Percentiles rank a stretch among this genome's conserved stretches.
phyloP scores from a whole-genome alignment of 1,284 basidiomycete genomes.

The Ganoderma resinaceum region DNA sequence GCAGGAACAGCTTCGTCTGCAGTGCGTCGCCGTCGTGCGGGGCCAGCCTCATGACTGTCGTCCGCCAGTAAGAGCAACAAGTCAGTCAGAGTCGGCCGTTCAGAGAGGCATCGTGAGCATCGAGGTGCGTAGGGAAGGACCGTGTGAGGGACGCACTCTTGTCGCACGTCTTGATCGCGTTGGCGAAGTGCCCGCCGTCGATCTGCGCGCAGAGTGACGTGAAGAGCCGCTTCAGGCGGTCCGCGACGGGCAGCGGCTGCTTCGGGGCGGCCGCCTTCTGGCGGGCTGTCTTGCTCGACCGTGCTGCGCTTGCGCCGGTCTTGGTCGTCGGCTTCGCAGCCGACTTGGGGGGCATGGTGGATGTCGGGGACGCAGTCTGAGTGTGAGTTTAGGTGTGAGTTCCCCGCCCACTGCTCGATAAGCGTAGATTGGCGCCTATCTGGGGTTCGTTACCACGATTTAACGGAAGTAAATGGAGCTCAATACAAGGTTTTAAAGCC shows the following conservation, averaged over 20 bases:
- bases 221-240: constrained; percentile 76
- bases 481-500: too few relatives aligned
- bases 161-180: constrained; percentile 88
- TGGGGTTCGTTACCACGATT: background rate
- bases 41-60: constrained; percentile 71
- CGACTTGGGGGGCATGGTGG: constrained; percentile 24
- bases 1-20: constrained; percentile 82
- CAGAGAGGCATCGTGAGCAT: background rate
- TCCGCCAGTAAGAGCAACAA: background rate
- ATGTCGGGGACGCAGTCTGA: background rate
- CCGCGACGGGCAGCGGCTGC: constrained; percentile 59
- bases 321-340: constrained; percentile 1
- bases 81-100: background rate
- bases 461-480: background rate
- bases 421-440: background rate
- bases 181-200: constrained; percentile 81
- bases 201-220: constrained; percentile 83
- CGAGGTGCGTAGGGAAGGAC: background rate
- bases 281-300: background rate
- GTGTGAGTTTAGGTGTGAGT: background rate
- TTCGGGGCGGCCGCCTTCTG: constrained; percentile 42
- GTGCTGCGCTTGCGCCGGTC: background rate
- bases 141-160: constrained; percentile 65
- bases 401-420: background rate
- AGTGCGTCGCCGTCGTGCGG: constrained; percentile 75